These are phyloP conservation scores for Monosporascus sp. DNA, from an alignment of 2,329 filamentous ascomycete species.

Conservation along the genomic window DNA sequence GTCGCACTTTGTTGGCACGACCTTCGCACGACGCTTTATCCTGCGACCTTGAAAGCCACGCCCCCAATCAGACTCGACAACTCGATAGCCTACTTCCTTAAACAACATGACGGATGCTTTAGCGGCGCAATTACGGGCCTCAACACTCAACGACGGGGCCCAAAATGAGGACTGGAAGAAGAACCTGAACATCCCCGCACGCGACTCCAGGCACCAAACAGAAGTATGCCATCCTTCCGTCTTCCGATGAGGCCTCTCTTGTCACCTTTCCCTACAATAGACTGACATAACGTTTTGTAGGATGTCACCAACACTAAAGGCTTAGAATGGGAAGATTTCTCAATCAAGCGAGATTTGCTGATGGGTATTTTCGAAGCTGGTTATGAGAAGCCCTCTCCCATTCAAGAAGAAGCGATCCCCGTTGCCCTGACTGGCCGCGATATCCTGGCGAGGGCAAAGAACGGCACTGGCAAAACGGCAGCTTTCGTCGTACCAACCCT, in stretches of 20 bases:
- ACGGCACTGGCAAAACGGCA: constrained; percentile 96
- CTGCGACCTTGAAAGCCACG: neutral
- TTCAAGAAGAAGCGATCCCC: constrained; percentile 98
- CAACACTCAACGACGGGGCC: constrained; percentile 40
- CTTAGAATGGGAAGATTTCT: constrained; percentile 95
- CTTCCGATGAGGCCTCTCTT: neutral
- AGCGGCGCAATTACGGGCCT: constrained; percentile 28
- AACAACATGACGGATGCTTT: constrained; percentile 26
- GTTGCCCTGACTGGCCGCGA: constrained; percentile 93
- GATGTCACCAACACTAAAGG: constrained; percentile 99
- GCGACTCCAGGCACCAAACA: constrained; percentile 74
- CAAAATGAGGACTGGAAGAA: constrained; percentile 67
- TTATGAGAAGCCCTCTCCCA: constrained; percentile 97
- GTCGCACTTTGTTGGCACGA: neutral
- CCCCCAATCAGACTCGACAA: constrained; percentile 18
- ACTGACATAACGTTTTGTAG: constrained; percentile 37
- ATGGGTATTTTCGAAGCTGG: constrained; percentile 99
- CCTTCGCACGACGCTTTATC: neutral
- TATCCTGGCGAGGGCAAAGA: constrained; percentile 93
- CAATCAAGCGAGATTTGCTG: constrained; percentile 87
- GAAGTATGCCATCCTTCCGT: constrained; percentile 49
- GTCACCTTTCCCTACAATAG: constrained; percentile 2
- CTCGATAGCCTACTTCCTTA: constrained; percentile 12
- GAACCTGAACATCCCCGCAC: constrained; percentile 63
- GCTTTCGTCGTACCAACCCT: constrained; percentile 95